Base-by-base conservation (phyloP, 768 basidiomycete genomes). In the Rhodosporidiobolus sp. region DNA sequence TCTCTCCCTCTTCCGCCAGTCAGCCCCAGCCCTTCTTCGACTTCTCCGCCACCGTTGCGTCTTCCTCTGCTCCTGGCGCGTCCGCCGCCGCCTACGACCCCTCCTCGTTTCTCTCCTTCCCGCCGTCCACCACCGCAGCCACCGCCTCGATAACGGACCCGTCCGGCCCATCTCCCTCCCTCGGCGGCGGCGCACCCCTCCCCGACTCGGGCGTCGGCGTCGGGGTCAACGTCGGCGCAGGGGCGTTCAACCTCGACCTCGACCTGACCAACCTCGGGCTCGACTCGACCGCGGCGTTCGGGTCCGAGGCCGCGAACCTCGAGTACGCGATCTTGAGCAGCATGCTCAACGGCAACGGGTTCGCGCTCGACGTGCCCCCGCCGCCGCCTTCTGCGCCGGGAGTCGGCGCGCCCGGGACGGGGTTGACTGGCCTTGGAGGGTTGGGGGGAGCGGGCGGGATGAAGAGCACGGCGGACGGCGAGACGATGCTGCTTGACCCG, bases 271-370 rank as follows among this genome's bases (percentile, higher is more conserved):
- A 76, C 86, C 22, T 88, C 89, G 78, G 86, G 89, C 79, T 83
- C 88, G 61, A 58, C 57, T 83, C 83, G 77, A 85, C 82, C 80
- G 77, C 38, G 8, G 38, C 87, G 20, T 93, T 94, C 81, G 90
- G 89, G 62, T 92, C 91, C 56, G 91, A 94, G 80, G 92, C 91
- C 16, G 93, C 92, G 32, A 94, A 94, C 80, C 84, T 92, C 72
- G 95, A 98, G 80, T 98, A 96, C 81, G 92, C 92, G 59, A 95
- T 96, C 76, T 87, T 98, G 11, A 92, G 91, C 58, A 87, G 90
- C 32, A 94, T 98, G 79, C 85, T 98, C 32, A 74, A 77, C 63
- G 77, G 75, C 20, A 72, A 73, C 61, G 92, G 91, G 50, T 90
- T 88, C 76, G 86, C 88, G 20, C 28, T 57, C 52, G 75, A 75